These are phyloP conservation scores for Thermomucor indicae-seudaticae DNA, from an alignment of 371 early-diverging fungal species.

Conservation along the genomic window DNA sequence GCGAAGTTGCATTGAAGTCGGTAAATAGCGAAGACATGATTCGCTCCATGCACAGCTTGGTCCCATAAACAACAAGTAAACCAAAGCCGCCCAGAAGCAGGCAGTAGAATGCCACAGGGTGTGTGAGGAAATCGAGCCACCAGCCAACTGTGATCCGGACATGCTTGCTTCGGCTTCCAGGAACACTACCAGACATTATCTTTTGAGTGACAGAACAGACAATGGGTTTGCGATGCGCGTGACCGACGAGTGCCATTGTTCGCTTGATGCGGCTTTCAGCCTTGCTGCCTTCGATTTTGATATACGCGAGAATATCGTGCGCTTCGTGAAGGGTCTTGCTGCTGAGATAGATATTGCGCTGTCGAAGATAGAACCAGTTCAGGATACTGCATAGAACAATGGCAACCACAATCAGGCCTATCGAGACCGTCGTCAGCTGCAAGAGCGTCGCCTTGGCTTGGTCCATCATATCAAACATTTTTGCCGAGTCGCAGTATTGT, in stretches of 20 bases:
- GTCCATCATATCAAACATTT: no score
- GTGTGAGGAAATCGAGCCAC: conserved; percentile 19
- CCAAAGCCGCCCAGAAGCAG: conserved; percentile 24
- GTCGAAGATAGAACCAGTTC: neutral
- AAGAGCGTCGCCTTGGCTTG: neutral
- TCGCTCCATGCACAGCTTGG: neutral
- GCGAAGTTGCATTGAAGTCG: neutral
- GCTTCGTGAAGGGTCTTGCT: neutral
- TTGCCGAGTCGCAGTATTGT: no score
- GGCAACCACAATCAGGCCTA: neutral
- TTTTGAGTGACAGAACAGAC: neutral
- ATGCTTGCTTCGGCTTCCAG: no score
- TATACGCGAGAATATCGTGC: neutral
- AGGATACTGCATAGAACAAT: neutral
- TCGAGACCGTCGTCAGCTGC: neutral
- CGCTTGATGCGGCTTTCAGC: no score
- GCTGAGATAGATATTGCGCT: neutral
- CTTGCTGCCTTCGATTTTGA: neutral
- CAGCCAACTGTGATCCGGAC: conserved; percentile 2
- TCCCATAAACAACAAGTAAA: neutral
- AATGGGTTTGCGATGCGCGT: neutral
- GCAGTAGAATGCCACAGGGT: conserved; percentile 26
- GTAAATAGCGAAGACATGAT: neutral
- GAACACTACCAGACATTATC: neutral
- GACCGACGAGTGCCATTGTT: no score